These are phyloP conservation scores for Pisolithus thermaeus DNA, from an alignment of 1,284 basidiomycete genomes.

Conservation along the genomic window DNA sequence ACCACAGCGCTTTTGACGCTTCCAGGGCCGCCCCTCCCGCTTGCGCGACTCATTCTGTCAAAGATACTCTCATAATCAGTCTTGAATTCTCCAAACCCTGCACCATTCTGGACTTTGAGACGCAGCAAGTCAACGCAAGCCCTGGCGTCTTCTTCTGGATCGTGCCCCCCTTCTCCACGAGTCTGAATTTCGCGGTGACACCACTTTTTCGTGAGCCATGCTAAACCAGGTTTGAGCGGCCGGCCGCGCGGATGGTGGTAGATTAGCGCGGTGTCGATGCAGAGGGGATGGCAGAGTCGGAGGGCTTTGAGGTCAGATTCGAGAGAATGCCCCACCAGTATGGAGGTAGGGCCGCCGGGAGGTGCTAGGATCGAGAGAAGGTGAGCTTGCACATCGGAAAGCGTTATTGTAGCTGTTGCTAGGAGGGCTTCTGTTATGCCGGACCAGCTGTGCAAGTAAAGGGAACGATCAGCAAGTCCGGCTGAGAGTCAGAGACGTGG, in stretches of 20 bases:
- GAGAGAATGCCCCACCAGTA: slow-evolving; percentile 90
- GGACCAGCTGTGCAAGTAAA: slow-evolving; percentile 58
- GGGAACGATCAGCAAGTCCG: not conserved
- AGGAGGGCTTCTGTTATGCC: slow-evolving; percentile 81
- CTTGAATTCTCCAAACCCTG: slow-evolving; percentile 82
- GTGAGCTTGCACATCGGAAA: slow-evolving; percentile 69
- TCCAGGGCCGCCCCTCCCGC: slow-evolving; percentile 37
- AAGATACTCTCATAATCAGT: slow-evolving; percentile 83
- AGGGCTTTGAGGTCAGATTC: slow-evolving; percentile 87
- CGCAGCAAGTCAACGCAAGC: slow-evolving; percentile 79
- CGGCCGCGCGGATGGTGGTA: slow-evolving; percentile 88
- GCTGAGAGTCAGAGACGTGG: not conserved
- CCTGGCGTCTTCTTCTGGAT: slow-evolving; percentile 87
- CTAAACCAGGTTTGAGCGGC: slow-evolving; percentile 86
- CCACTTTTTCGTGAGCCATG: slow-evolving; percentile 91
- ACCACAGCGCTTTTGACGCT: slow-evolving; percentile 63
- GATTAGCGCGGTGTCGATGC: slow-evolving; percentile 84
- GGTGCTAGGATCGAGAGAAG: slow-evolving; percentile 52
- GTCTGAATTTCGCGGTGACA: slow-evolving; percentile 81
- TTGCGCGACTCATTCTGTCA: slow-evolving; percentile 65
- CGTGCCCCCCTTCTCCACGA: slow-evolving; percentile 74
- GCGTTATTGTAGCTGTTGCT: slow-evolving; percentile 62
- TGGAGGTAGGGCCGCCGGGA: slow-evolving; percentile 55
- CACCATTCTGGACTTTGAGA: slow-evolving; percentile 74
- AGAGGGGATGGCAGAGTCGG: slow-evolving; percentile 75